These are phyloP conservation scores for Mikania micrantha DNA, from an alignment of 129 eudicot genomes.

Conservation along the genomic window DNA sequence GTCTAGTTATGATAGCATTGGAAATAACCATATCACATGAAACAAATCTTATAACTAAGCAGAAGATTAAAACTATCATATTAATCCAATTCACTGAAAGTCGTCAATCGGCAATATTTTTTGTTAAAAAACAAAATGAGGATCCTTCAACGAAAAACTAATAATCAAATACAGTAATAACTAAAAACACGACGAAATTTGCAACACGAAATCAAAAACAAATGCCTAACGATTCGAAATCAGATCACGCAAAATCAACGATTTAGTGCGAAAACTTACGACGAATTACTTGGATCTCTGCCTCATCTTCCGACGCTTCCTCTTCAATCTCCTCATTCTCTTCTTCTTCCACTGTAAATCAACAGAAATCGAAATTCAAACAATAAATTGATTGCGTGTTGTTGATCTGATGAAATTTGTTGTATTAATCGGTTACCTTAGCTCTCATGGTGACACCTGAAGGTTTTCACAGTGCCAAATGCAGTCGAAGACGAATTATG, in stretches of 20 bases:
- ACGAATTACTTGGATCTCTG: constrained; percentile 45
- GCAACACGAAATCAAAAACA: not conserved
- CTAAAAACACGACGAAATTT: not conserved
- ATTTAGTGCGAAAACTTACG: not conserved
- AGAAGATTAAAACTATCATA: too few species aligned
- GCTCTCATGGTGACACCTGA: not conserved
- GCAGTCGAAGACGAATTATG: not conserved
- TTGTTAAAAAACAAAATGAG: too few species aligned
- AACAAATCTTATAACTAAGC: too few species aligned
- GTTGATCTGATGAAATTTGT: not conserved
- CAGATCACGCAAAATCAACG: not conserved
- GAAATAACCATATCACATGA: too few species aligned
- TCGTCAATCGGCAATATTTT: too few species aligned
- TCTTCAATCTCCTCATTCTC: constrained; percentile 57
- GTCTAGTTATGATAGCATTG: too few species aligned
- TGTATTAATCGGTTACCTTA: not conserved
- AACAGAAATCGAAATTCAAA: not conserved
- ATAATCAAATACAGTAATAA: not conserved
- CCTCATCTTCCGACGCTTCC: constrained; percentile 64
- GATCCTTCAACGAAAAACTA: too few species aligned
- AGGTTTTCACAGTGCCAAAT: not conserved
- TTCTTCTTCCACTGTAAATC: constrained; percentile 48
- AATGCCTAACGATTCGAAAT: not conserved
- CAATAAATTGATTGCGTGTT: not conserved
- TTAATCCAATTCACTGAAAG: too few species aligned